Conservation (phyloP, 441 rosid species). For the Biscutella laevigata region DNA sequence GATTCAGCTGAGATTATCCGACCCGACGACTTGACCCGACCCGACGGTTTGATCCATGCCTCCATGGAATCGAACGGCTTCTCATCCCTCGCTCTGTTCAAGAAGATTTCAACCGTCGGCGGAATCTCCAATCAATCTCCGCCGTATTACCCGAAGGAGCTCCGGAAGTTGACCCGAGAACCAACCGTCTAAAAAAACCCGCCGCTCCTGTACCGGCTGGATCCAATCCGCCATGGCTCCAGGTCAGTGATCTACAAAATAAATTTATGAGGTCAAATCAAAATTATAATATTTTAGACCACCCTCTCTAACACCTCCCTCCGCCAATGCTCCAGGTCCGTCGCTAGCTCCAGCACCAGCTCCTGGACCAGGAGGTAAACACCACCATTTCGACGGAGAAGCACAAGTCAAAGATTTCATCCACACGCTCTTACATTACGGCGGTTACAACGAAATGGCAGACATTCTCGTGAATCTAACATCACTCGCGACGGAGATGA, state of each 20-base stretch:
- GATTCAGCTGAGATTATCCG: slow-evolving; percentile 34
- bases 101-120: slow-evolving; percentile 50
- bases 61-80: slow-evolving; percentile 51
- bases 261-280: too few species aligned
- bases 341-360: slow-evolving; percentile 63
- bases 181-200: slow-evolving; percentile 49
- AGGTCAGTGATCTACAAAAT: too few species aligned
- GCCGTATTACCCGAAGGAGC: slow-evolving; percentile 61
- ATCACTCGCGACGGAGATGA: slow-evolving; percentile 62
- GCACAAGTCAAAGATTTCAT: slow-evolving; percentile 65
- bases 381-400: slow-evolving; percentile 55
- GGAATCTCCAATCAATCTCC: slow-evolving; percentile 48
- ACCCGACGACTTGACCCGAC: slow-evolving; percentile 46
- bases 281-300: too few species aligned
- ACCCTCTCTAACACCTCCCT: too few species aligned
- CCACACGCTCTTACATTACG: slow-evolving; percentile 54
- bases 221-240: slow-evolving; percentile 60
- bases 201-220: slow-evolving; percentile 25
- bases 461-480: slow-evolving; percentile 62
- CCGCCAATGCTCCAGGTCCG: slow-evolving; percentile 65
- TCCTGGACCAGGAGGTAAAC: slow-evolving; percentile 64
- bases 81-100: slow-evolving; percentile 60
- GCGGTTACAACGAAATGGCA: slow-evolving; percentile 73
- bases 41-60: slow-evolving; percentile 55
- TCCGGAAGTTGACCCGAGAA: slow-evolving; percentile 61